Evolutionary conservation across 768 basidiomycete genomes (phyloP).

Genomic region (Paxillus rubicundulus): DNA sequence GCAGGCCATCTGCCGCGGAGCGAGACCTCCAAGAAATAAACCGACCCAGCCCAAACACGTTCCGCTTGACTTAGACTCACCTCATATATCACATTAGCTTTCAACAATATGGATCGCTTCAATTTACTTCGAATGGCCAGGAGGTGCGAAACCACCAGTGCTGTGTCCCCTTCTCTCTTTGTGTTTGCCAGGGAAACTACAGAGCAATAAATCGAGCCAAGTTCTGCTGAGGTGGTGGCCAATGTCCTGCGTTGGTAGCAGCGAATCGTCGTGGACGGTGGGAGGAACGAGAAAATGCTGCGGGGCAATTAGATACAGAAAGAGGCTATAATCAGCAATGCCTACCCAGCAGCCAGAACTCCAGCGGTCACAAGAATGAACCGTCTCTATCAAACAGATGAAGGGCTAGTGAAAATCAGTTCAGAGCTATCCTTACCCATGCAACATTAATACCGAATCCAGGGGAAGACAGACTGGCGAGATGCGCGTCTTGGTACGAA

Average conservation of each 20-base stretch:
- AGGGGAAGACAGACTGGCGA: conserved; percentile 45
- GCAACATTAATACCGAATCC: conserved; percentile 67
- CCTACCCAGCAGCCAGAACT: conserved; percentile 75
- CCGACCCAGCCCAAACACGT: not conserved
- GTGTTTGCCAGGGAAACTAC: conserved; percentile 71
- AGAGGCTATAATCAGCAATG: not conserved
- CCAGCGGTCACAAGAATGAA: conserved; percentile 70
- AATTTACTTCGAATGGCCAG: conserved; percentile 75
- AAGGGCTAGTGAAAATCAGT: not conserved
- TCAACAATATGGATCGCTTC: conserved; percentile 54
- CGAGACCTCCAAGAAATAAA: conserved; percentile 52
- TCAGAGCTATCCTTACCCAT: conserved; percentile 48
- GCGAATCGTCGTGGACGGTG: conserved; percentile 74
- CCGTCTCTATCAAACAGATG: conserved; percentile 43
- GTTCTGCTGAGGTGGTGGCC: conserved; percentile 62
- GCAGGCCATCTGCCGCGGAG: conserved; percentile 77
- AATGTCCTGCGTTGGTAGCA: conserved; percentile 69
- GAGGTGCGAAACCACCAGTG: conserved; percentile 60
- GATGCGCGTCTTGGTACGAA: conserved; percentile 63
- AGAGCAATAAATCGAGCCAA: conserved; percentile 73
- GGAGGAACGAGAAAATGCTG: conserved; percentile 69
- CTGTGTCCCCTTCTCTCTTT: conserved; percentile 46
- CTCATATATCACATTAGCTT: conserved; percentile 65
- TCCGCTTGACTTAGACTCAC: conserved; percentile 32
- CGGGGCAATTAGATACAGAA: conserved; percentile 1